A percentile compares a stretch with the other conserved stretches of the same genome.
Evolutionary conservation across 2,329 filamentous ascomycete genomes (phyloP).

Genomic region (Ophiostoma himal-ulmi): DNA sequence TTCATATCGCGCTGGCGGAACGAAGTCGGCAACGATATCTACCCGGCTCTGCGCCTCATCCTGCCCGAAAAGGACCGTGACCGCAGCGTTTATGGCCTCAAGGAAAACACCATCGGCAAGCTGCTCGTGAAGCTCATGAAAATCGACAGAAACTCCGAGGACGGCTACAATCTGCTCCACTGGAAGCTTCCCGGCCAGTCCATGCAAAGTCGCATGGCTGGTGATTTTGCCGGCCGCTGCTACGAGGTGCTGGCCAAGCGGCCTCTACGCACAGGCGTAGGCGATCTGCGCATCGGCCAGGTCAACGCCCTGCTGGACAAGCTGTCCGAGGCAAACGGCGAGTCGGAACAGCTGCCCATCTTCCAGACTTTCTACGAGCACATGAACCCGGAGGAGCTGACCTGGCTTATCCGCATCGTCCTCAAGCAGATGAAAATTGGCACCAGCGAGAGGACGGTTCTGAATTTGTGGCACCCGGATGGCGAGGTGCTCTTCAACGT

Average conservation of each 20-base stretch:
- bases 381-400: conserved; percentile 90
- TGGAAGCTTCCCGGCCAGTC: conserved; percentile 84
- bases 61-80: conserved; percentile 90
- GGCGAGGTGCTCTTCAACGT: conserved; percentile 78
- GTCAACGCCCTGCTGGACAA: conserved; percentile 82
- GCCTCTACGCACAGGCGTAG: conserved; percentile 65
- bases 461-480: conserved; percentile 76
- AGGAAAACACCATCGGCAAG: conserved; percentile 86
- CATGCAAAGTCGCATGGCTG: conserved; percentile 60
- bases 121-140: conserved; percentile 88
- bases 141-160: conserved; percentile 84
- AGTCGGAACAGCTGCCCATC: conserved; percentile 77
- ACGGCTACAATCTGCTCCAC: conserved; percentile 76
- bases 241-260: conserved; percentile 81
- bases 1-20: conserved; percentile 84
- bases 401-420: conserved; percentile 92
- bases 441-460: conserved; percentile 81
- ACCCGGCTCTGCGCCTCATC: conserved; percentile 85
- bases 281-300: conserved; percentile 78
- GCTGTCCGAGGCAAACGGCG: conserved; percentile 67
- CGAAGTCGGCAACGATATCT: conserved; percentile 87
- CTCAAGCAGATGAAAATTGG: conserved; percentile 68
- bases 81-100: conserved; percentile 85
- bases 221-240: conserved; percentile 88
- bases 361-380: conserved; percentile 76